These are phyloP conservation scores for Pichia californica DNA, from an alignment of 805 yeast genomes.

Conservation along the genomic window DNA sequence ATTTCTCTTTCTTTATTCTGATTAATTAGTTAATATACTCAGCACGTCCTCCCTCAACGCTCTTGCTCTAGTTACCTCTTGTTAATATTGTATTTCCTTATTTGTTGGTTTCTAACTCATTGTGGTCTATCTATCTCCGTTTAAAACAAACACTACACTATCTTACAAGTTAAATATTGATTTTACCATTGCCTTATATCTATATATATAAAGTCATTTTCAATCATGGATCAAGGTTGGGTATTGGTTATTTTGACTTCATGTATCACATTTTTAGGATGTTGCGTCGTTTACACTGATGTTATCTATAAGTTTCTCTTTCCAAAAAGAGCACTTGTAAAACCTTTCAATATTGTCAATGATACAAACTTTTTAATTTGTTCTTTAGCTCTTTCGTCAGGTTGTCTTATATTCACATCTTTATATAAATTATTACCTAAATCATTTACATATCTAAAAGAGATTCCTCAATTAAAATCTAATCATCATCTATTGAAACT, in stretches of 20 bases:
- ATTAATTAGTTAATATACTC: too few relatives aligned
- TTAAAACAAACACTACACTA: too few relatives aligned
- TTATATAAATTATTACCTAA: slow-evolving; percentile 74
- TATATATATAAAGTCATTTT: too few relatives aligned
- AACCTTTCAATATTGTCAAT: slow-evolving; percentile 48
- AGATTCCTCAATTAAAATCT: slow-evolving; percentile 23
- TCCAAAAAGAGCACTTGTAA: slow-evolving; percentile 31
- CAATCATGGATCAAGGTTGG: slow-evolving; percentile 51
- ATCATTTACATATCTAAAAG: slow-evolving; percentile 40
- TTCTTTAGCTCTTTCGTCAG: slow-evolving; percentile 72
- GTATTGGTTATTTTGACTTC: slow-evolving; percentile 58
- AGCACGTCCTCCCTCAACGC: too few relatives aligned
- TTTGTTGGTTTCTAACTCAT: too few relatives aligned
- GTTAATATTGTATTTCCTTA: too few relatives aligned
- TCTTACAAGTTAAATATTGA: too few relatives aligned
- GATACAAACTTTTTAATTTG: slow-evolving; percentile 63
- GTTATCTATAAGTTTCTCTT: slow-evolving; percentile 42
- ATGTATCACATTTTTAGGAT: slow-evolving; percentile 64
- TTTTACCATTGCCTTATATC: too few relatives aligned
- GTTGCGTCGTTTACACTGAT: slow-evolving; percentile 58
- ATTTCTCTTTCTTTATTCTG: too few relatives aligned
- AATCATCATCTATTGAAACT: slow-evolving; percentile 30
- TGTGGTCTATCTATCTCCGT: too few relatives aligned
- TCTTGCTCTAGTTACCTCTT: too few relatives aligned
- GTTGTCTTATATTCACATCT: slow-evolving; percentile 76